Evolutionary conservation across 2,329 filamentous ascomycete genomes (phyloP), one percentile per base, ranked within the genome.

Genomic region (Ceratocystis eucalypticola): DNA sequence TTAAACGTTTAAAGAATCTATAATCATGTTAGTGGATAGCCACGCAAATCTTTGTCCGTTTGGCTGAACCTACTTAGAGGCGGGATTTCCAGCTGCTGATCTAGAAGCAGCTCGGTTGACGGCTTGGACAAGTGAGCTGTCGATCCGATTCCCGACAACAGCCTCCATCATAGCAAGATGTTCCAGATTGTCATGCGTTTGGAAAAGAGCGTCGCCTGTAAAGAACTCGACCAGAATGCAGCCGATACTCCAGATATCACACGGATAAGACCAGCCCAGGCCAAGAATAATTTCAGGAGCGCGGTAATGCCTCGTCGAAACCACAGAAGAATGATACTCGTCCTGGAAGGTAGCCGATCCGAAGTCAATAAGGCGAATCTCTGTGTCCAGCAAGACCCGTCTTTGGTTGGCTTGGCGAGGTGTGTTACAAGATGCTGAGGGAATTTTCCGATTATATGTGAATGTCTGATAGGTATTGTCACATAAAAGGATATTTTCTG

Each of bases 121-220:
- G 68, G 79, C 74, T 67, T 81, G 77, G 17, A 88, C 81, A 5
- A 88, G 79, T 68, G 82, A 77, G 0, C 75, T 75, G 69, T 88
- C 85, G 64, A 88, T 82, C 62, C 80, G 78, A 25, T 76, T 75
- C 63, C 83, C 83, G 65, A 84, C 83, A 6, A 88, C 85, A 44
- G 82, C 83, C 71, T 88, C 85, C 85, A 88, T 88, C 86, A 88
- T 88, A n/a, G 86, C 86, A 64, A 88, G 75, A 72, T 88, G 86
- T 73, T 88, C 86, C 28, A 88, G 77, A 68, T 88, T 88, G 70
- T 88, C 86, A 70, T 88, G 86, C 1, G 86, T 88, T 72, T 88
- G 86, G 73, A 88, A 88, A 1, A 88, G 75, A 20, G 86, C 86
- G 71, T 88, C 86, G 4, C 86, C 86, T 0, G 86, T 88, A 69